phyloP scores from a whole-genome alignment of 176 grass and related monocot genomes.

The Tillandsia fasciculata region DNA sequence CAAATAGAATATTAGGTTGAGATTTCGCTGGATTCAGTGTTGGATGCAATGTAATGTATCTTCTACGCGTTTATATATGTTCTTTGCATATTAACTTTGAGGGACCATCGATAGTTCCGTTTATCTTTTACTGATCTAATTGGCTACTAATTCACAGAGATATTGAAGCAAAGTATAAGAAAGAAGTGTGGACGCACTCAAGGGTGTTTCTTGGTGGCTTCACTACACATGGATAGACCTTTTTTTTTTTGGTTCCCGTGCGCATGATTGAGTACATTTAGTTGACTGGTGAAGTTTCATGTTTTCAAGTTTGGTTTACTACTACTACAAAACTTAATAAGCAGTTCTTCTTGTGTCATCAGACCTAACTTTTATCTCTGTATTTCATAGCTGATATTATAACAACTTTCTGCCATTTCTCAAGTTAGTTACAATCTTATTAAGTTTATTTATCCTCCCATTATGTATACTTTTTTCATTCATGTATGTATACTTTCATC shows the following conservation, averaged over 20 bases:
- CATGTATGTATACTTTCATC: too few relatives aligned
- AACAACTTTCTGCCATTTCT: neutral
- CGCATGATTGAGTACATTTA: neutral
- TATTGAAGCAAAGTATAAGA: neutral
- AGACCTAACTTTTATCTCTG: neutral
- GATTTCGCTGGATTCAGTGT: too few relatives aligned
- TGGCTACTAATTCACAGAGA: neutral
- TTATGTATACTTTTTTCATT: too few relatives aligned
- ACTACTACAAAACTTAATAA: too few relatives aligned
- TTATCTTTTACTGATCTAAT: neutral
- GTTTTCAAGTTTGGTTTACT: neutral
- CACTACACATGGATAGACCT: neutral
- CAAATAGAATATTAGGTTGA: too few relatives aligned
- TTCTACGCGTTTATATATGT: neutral
- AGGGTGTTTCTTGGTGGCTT: neutral
- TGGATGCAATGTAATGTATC: neutral
- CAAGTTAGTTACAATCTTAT: neutral
- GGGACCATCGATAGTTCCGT: neutral
- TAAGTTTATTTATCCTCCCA: too few relatives aligned
- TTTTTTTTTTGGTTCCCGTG: neutral
- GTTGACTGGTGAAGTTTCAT: neutral
- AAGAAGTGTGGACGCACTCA: neutral
- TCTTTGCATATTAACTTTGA: neutral
- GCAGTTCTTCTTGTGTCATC: neutral
- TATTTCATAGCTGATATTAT: neutral